These are phyloP conservation scores for Tausonia pullulans DNA, from an alignment of 1,284 basidiomycete species.

Conservation along the genomic window DNA sequence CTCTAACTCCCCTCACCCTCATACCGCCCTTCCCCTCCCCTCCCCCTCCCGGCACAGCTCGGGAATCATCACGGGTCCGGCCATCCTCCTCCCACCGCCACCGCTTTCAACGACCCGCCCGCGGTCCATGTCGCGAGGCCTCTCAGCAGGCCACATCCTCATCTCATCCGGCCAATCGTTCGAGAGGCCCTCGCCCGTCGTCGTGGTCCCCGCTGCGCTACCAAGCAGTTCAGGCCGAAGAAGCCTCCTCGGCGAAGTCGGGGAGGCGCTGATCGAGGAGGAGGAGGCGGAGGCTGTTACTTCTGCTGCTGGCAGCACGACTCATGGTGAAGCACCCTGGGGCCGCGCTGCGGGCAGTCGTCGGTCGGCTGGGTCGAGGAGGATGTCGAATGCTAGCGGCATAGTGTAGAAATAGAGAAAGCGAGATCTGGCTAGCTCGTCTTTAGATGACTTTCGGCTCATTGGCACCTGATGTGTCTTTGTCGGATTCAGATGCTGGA, in stretches of 20 bases:
- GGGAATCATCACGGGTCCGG: background rate
- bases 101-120: too few relatives aligned
- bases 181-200: background rate
- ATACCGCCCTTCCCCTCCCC: background rate
- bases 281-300: background rate
- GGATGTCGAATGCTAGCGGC: too few relatives aligned
- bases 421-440: too few relatives aligned
- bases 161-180: background rate
- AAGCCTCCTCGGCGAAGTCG: background rate
- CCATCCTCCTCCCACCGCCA: too few relatives aligned
- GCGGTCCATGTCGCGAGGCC: background rate
- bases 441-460: too few relatives aligned
- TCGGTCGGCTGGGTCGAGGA: too few relatives aligned
- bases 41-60: background rate
- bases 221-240: background rate
- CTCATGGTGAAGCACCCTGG: too few relatives aligned
- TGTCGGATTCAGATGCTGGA: too few relatives aligned
- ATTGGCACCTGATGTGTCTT: too few relatives aligned
- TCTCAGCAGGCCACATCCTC: background rate
- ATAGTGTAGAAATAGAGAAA: too few relatives aligned
- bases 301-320: too few relatives aligned
- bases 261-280: background rate
- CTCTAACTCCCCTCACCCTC: background rate
- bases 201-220: background rate
- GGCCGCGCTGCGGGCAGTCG: too few relatives aligned